Conservation (phyloP, 345 rosid genomes). For the Sisymbrium irio region DNA sequence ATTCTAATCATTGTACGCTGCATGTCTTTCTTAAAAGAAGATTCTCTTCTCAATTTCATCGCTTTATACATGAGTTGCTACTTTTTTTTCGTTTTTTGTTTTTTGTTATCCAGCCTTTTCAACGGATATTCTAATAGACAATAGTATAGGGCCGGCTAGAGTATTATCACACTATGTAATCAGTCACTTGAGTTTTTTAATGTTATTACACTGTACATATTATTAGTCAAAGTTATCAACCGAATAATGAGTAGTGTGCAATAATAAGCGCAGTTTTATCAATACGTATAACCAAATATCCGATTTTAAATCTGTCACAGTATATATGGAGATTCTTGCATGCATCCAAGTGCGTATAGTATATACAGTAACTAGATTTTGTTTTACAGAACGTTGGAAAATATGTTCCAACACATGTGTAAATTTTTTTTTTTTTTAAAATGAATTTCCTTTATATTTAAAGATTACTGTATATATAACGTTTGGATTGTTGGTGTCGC, state of each 20-base stretch:
- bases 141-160: slow-evolving; percentile 2
- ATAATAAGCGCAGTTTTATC: neutral
- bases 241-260: neutral
- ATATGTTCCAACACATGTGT: neutral
- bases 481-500: too few species aligned
- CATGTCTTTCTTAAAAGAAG: slow-evolving; percentile 77
- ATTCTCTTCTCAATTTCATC: slow-evolving; percentile 43
- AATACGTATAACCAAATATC: neutral
- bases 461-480: neutral
- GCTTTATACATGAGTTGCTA: slow-evolving; percentile 43
- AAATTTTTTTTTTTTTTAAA: neutral
- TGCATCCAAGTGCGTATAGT: slow-evolving; percentile 4
- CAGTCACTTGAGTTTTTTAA: neutral
- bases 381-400: neutral
- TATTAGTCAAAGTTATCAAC: neutral
- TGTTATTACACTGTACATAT: neutral
- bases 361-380: neutral
- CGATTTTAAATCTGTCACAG: neutral
- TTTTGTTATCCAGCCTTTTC: slow-evolving; percentile 31
- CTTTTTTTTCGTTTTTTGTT: neutral
- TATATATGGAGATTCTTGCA: neutral
- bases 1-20: slow-evolving; percentile 49
- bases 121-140: slow-evolving; percentile 21
- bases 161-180: neutral
- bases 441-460: neutral